These are phyloP conservation scores for Dendrocalamus latiflorus DNA, from an alignment of 202 grass and related monocot genomes.

Conservation along the genomic window DNA sequence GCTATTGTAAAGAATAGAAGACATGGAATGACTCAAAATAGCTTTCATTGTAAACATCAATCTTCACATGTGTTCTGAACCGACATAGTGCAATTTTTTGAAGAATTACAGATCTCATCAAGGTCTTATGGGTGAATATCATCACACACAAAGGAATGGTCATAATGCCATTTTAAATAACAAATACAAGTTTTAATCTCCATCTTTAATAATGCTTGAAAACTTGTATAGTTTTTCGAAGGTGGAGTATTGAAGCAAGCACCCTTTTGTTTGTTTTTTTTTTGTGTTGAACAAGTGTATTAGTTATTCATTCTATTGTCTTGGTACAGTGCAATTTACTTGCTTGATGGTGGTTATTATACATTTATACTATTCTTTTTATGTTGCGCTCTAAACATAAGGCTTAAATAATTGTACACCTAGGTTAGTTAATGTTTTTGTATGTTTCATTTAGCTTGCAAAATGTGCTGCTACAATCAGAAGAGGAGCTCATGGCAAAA, in stretches of 20 bases:
- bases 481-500: slow-evolving; percentile 87
- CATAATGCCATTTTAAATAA: not conserved
- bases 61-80: not conserved
- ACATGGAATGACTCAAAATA: not conserved
- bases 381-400: not conserved
- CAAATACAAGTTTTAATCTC: not conserved
- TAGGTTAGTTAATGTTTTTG: slow-evolving; percentile 20
- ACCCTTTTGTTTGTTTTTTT: too few relatives aligned
- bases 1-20: not conserved
- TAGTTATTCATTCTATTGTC: not conserved
- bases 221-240: not conserved
- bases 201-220: not conserved
- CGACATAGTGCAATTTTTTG: not conserved
- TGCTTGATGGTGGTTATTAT: not conserved
- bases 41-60: not conserved
- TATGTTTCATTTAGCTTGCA: too few relatives aligned
- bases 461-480: slow-evolving; percentile 82
- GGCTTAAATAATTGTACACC: not conserved
- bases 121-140: not conserved
- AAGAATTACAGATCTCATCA: not conserved
- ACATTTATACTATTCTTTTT: not conserved
- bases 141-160: not conserved
- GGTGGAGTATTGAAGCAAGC: too few relatives aligned
- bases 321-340: not conserved
- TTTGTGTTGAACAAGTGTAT: not conserved